Base-by-base conservation (phyloP, 164 flowering plant genomes). In the Magnolia sinica region DNA sequence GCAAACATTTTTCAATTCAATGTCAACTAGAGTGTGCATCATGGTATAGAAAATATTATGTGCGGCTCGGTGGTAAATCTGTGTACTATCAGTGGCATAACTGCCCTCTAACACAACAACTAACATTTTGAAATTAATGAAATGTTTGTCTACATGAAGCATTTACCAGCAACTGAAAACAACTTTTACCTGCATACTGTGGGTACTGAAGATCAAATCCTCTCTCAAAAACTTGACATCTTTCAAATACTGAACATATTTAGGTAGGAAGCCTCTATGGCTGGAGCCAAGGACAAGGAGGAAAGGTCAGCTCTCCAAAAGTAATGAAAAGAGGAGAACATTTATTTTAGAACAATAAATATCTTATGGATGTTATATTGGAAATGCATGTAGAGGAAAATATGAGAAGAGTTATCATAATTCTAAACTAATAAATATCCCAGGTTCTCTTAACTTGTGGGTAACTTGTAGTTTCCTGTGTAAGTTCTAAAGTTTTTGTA, bases 181-280 rank as follows among this genome's bases (percentile, higher is more conserved):
- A 27, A 27, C 29, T 13, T 68, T 68, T 87, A 91, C 99, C 98
- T 96, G 89, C 79, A 91, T 94, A 74, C 98, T 96, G 84, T 92
- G 98, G 76, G 88, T 85, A 73, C 96, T 90, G 79, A 92, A 91
- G 76, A 96, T 72, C 85, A 96, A 80, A 81, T 96, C 98, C 81
- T 96, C 99, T 74, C 94, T 86, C 72, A 96, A 77, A 80, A 96
- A 92, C 50, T 85, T 87, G 79, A 91, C 88, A 61, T 93, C 96
- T 86, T 92, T 96, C 73, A 96, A 79, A 79, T 81, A 83, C 86
- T 88, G 88, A 27, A 96, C 92, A 78, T 76, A 94, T 72, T 77
- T 90, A 24, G 86, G 29, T 24, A 96, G 84, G 81, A 96, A 96
- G 27, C 99, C 99, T 82, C 80, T 89, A 77, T 96, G 99, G 79